Base-by-base conservation (phyloP, 139 green algal species). In the Axilococcus clingmanii region DNA sequence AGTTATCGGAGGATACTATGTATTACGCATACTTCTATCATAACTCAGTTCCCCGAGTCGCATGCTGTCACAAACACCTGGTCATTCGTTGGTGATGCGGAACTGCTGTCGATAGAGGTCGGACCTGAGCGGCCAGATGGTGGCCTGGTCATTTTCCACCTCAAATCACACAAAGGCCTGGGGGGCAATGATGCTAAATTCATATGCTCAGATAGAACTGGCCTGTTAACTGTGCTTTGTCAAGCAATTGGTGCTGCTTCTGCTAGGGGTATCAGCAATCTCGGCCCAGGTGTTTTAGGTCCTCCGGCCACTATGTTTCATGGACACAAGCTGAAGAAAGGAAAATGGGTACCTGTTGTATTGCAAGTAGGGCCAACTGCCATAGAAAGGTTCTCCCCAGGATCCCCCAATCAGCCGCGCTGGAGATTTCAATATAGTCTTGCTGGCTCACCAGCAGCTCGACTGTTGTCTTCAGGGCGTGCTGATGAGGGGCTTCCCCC, bases 121-220 rank as follows among this genome's bases (percentile, higher is more conserved):
- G 60, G 61, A 12, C 25, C 20, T 17, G 33, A 38, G 5, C 56
- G 50, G 5, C 35, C 46, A 0, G 68, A 64, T 11, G 68, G 72
- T 51, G 74, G 75, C 24, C 55, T 72, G 16, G 78, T 94, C 40
- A 76, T 63, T 0, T 48, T 94, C 22, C 77, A 53, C 29, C 75
- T 70, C 7, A 59, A 74, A 16, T 78, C 88, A 42, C 79, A 75
- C 31, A 80, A 78, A 75, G 63, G 63, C 19, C 28, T 62, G 53
- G 84, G 84, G 45, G 82, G 71, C 76, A 89, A 91, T 56, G 43
- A 84, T 2, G 48, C 79, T 24, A 86, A 83, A 55, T 90, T 94
- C 66, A 67, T 58, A 11, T 91, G 78, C 63, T 56, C 55, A 19
- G 71, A 81, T 34, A 54, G 86, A 2, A 46, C 68, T 12, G 55